A percentile compares a stretch with the other conserved stretches of the same genome.
phyloP scores from a whole-genome alignment of 306 rosid species.

The Quercus parvula region DNA sequence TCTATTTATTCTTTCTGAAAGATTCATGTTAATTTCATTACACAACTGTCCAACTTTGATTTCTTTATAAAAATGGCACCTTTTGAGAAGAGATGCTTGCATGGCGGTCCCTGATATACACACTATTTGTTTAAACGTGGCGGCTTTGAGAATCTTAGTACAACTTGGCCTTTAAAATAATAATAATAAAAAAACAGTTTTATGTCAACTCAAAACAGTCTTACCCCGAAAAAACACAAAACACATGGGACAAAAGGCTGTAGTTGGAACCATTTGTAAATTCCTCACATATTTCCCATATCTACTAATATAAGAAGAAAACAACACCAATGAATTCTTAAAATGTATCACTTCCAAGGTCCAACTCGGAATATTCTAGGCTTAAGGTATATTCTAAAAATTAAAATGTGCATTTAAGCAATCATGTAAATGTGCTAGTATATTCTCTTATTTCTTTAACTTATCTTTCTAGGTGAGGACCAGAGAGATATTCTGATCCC shows the following conservation, averaged over 20 bases:
- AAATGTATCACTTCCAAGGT: constrained; percentile 19
- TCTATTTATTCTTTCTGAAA: neutral
- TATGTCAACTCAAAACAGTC: neutral
- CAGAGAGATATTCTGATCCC: constrained; percentile 27
- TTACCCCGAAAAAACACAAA: neutral
- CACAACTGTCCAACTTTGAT: neutral
- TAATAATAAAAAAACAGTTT: neutral
- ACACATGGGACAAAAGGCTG: constrained; percentile 19
- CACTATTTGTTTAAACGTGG: constrained; percentile 17
- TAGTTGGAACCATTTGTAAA: neutral
- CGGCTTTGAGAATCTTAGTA: constrained; percentile 17
- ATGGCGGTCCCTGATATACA: constrained; percentile 13
- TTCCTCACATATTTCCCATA: neutral
- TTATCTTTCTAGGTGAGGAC: constrained; percentile 36
- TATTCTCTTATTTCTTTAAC: constrained; percentile 48
- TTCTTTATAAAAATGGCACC: neutral
- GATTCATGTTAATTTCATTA: neutral
- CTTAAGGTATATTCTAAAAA: constrained; percentile 13
- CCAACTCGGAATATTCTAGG: constrained; percentile 47
- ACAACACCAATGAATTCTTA: neutral
- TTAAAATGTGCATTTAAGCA: neutral
- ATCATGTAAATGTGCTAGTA: constrained; percentile 34
- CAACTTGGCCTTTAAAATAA: neutral
- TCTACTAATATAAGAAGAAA: constrained; percentile 1
- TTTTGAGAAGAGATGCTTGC: neutral